Evolutionary conservation across 2,329 filamentous ascomycete genomes (phyloP).

Genomic region (Ophiostoma novo-ulmi): DNA sequence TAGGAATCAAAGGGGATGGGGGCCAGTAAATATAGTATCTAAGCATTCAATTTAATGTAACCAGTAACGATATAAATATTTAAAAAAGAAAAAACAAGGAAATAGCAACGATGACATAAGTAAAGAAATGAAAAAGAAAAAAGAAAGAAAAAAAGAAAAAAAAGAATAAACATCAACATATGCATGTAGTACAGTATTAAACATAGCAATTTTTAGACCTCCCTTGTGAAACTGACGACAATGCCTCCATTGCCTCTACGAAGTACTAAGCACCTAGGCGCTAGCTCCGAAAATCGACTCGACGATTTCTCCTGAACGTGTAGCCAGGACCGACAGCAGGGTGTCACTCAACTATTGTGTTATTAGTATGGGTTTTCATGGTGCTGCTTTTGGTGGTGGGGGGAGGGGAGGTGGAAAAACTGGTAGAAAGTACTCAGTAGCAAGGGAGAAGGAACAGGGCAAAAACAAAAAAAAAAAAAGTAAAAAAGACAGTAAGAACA

Average conservation of each 20-base stretch:
- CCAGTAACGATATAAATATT: not conserved
- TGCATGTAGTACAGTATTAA: slow-evolving; percentile 10
- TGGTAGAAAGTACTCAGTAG: not conserved
- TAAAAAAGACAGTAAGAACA: too few relatives aligned
- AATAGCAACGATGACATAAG: not conserved
- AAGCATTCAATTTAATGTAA: not conserved
- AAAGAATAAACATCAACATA: not conserved
- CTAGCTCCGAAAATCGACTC: slow-evolving; percentile 60
- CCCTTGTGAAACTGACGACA: not conserved
- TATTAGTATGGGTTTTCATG: slow-evolving; percentile 17
- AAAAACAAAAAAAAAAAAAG: too few relatives aligned
- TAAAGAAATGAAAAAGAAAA: not conserved
- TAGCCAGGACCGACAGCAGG: slow-evolving; percentile 70
- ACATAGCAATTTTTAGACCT: not conserved
- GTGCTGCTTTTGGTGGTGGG: slow-evolving; percentile 16
- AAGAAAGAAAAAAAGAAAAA: not conserved
- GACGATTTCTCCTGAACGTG: slow-evolving; percentile 72
- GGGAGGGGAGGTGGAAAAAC: not conserved
- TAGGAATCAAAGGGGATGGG: not conserved
- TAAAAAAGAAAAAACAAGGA: not conserved
- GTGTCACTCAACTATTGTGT: slow-evolving; percentile 67
- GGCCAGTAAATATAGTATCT: not conserved
- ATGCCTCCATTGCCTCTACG: not conserved
- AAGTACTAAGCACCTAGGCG: not conserved
- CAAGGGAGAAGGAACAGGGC: not conserved